Conservation (phyloP, 805 yeast species). For the Lipomyces orientalis region DNA sequence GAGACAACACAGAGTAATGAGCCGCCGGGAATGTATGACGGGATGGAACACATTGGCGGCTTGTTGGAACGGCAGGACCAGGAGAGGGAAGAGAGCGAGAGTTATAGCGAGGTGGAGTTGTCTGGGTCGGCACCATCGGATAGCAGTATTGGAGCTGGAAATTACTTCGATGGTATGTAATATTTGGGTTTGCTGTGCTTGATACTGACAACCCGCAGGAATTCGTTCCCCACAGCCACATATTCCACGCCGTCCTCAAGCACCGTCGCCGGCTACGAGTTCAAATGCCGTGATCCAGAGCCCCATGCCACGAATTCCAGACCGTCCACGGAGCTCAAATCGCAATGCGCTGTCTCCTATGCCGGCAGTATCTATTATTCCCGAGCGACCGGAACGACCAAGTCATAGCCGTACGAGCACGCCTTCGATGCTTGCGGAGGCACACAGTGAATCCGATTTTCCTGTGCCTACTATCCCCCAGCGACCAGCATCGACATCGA, state of each 20-base stretch:
- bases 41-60: slow-evolving; percentile 29
- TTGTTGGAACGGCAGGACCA: slow-evolving; percentile 16
- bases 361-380: neutral
- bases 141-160: neutral
- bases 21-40: slow-evolving; percentile 20
- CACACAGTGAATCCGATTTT: neutral
- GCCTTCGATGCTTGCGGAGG: neutral
- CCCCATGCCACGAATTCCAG: slow-evolving; percentile 14
- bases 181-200: neutral
- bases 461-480: neutral
- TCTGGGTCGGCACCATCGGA: slow-evolving; percentile 7
- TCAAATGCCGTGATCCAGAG: slow-evolving; percentile 40
- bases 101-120: slow-evolving; percentile 20
- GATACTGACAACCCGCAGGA: neutral
- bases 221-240: neutral
- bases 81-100: slow-evolving; percentile 11
- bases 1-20: neutral
- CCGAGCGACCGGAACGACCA: slow-evolving; percentile 18
- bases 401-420: slow-evolving; percentile 5
- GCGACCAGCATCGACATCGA: neutral
- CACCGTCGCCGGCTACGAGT: slow-evolving; percentile 49
- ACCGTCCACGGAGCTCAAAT: slow-evolving; percentile 21
- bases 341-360: neutral
- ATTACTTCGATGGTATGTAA: neutral
- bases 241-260: neutral